phyloP scores from a whole-genome alignment of 2,329 filamentous ascomycete species.

The Phoma sp. region DNA sequence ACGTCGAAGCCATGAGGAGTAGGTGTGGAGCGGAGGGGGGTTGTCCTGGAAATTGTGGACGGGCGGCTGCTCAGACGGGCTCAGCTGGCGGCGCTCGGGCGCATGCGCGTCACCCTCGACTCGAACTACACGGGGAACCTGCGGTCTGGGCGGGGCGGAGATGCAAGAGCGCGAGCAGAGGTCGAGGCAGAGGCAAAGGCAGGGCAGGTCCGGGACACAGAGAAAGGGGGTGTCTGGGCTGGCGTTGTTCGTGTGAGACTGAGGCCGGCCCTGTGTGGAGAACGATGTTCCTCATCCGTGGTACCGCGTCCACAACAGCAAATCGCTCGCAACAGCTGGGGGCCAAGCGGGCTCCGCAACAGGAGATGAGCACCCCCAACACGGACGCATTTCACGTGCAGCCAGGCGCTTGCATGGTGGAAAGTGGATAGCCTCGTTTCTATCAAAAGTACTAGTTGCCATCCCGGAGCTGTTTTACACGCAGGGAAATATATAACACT shows the following conservation, averaged over 20 bases:
- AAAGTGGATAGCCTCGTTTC: constrained; percentile 43
- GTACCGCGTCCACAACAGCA: constrained; percentile 17
- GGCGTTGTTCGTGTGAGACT: constrained; percentile 3
- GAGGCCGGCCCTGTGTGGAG: neutral
- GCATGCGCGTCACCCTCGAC: constrained; percentile 35
- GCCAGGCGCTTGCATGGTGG: constrained; percentile 7
- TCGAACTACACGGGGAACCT: constrained; percentile 2
- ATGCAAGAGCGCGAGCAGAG: constrained; percentile 12
- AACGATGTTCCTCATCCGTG: constrained; percentile 28
- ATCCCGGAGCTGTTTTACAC: constrained; percentile 48
- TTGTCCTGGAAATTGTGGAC: constrained; percentile 40
- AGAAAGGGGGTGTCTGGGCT: constrained; percentile 24
- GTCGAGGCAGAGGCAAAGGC: neutral
- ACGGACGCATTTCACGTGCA: neutral
- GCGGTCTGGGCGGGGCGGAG: constrained; percentile 20
- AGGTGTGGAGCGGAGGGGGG: constrained; percentile 37
- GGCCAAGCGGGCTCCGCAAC: constrained; percentile 6
- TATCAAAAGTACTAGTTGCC: constrained; percentile 46
- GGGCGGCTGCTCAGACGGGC: constrained; percentile 38
- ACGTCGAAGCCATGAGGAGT: constrained; percentile 68
- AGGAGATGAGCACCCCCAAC: constrained; percentile 1
- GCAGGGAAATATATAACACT: constrained; percentile 47
- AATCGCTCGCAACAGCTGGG: constrained; percentile 1
- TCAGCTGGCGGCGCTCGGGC: constrained; percentile 42
- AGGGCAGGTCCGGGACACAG: constrained; percentile 17